Conservation (phyloP, 2,329 filamentous ascomycete genomes). For the Teratosphaeria zuluensis region DNA sequence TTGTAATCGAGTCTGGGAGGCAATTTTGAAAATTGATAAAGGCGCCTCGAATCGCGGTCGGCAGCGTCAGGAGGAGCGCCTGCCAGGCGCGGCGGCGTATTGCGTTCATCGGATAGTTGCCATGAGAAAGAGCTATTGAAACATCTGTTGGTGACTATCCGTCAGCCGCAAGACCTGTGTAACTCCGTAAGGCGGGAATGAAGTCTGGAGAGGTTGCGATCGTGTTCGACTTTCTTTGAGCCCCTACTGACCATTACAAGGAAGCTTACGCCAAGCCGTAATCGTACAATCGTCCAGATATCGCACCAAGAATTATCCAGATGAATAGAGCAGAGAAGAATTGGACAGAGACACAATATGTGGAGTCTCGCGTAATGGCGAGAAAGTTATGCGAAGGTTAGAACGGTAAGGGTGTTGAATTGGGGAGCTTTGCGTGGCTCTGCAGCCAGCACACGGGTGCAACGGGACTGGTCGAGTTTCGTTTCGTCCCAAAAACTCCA, state of each 20-base stretch:
- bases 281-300: background rate
- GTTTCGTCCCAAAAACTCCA: background rate
- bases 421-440: background rate
- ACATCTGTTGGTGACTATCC: background rate
- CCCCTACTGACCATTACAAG: background rate
- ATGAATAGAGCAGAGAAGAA: background rate
- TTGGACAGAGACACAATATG: background rate
- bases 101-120: background rate
- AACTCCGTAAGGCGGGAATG: background rate
- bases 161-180: background rate
- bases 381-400: background rate
- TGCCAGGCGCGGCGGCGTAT: constrained; percentile 6
- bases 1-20: constrained; percentile 50
- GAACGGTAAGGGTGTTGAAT: background rate
- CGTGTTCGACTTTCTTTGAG: background rate
- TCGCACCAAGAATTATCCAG: background rate
- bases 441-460: background rate
- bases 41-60: constrained; percentile 48
- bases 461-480: background rate
- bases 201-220: background rate
- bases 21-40: constrained; percentile 79
- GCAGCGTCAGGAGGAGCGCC: constrained; percentile 6
- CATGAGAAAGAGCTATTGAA: background rate
- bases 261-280: background rate
- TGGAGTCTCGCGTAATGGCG: background rate